Evolutionary conservation across 2,329 filamentous ascomycete species (phyloP), one percentile per base, ranked within the genome.

Genomic region (Amauroascus verrucosus): DNA sequence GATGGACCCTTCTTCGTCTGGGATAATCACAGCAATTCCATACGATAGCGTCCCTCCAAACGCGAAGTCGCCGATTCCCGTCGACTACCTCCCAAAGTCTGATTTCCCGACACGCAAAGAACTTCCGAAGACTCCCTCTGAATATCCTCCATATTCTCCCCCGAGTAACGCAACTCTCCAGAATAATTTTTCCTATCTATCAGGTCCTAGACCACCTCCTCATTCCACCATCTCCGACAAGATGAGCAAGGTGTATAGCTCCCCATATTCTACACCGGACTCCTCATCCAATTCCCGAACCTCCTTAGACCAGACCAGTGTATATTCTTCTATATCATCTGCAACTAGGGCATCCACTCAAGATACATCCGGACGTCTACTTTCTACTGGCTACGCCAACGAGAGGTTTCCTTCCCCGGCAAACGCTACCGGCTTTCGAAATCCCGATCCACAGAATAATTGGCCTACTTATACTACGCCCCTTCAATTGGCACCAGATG

Each of bases 81-180:
- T 87, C 63, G 86, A 94, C 44, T 86, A 86, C 65, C 74, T 88
- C 41, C 83, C 85, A 48, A 80, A 81, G 64, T 71, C 77, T 54
- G 83, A 87, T 57, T 75, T 80, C 20, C 64, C 69, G 24, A 70
- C 75, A 53, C 79, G 82, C 60, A 82, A 82, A 65, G 86, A 93
- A 53, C 77, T 86, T 55, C 87, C 89, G 28, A 90, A 88, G 71
- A 77, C 76, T 59, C 81, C 81, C 47, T 74, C 75, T 61, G 90
- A 96, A 69, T 95, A 83, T 65, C 88, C 95, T 72, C 91, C 95
- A 65, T 95, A 96, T 67, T 88, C 89, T 40, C 79, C 79, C 50
- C 82, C 86, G 66, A 83, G 85, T 60, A 73, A 80, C 28, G 70
- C 77, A 48, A 66, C 72, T 53, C 70, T 74, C 40, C 70, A 72